Evolutionary conservation across 768 basidiomycete genomes (phyloP).

Genomic region (Boletus subcaerulescens): DNA sequence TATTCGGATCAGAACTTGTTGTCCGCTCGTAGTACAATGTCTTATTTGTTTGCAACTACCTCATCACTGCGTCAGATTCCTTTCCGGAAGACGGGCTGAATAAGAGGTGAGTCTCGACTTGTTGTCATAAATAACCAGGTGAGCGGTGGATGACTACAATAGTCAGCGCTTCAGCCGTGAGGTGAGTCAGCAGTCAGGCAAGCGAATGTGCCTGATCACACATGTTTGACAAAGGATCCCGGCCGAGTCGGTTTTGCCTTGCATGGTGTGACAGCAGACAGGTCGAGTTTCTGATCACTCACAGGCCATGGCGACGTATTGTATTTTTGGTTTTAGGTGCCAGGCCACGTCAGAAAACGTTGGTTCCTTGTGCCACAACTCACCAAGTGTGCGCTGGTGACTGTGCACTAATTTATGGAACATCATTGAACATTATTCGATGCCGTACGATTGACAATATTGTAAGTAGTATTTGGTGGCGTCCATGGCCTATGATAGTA

Average conservation of each 20-base stretch:
- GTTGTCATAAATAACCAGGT: background rate
- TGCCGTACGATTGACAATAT: background rate
- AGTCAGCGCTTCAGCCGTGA: background rate
- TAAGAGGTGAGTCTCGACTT: constrained; percentile 11
- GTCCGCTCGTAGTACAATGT: constrained; percentile 10
- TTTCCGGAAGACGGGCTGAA: background rate
- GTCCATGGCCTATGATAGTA: background rate
- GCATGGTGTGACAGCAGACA: background rate
- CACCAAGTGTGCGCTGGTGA: background rate
- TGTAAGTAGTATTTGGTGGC: background rate
- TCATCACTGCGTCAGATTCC: background rate
- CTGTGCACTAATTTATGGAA: background rate
- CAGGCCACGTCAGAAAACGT: background rate
- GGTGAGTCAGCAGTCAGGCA: constrained; percentile 13
- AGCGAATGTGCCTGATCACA: background rate
- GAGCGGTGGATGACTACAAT: background rate
- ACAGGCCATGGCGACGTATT: background rate
- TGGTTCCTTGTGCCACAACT: background rate
- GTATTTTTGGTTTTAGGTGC: background rate
- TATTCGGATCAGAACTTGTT: constrained; percentile 2
- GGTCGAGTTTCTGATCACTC: background rate
- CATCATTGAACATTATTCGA: background rate
- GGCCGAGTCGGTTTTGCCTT: background rate
- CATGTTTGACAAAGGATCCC: background rate
- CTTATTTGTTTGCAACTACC: background rate